Percentiles rank a stretch among this genome's conserved stretches.
Evolutionary conservation across 768 basidiomycete genomes (phyloP).

Genomic region (Inosperma sp.): DNA sequence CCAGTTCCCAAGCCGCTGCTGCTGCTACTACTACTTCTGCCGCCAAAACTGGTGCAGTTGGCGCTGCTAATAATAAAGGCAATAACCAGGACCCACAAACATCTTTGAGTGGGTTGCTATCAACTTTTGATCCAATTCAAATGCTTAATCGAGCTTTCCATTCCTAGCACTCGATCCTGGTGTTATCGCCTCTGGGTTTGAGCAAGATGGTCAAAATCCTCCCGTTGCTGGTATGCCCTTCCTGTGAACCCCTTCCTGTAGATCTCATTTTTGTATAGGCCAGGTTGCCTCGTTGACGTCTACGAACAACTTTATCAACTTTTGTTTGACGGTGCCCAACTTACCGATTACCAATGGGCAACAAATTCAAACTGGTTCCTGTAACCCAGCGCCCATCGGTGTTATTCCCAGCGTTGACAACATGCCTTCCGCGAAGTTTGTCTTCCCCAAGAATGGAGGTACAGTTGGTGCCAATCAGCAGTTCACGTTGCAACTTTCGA

Average conservation of each 20-base stretch:
- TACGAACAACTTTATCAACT: conserved; percentile 55
- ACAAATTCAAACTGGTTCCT: conserved; percentile 43
- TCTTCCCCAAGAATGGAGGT: conserved; percentile 35
- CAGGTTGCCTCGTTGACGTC: conserved; percentile 46
- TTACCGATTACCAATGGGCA: conserved; percentile 47
- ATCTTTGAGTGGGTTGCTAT: conserved; percentile 33
- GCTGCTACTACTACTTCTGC: not conserved
- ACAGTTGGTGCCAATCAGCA: conserved; percentile 37
- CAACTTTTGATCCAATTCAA: not conserved
- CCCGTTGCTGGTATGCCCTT: conserved; percentile 31
- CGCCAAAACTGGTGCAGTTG: not conserved
- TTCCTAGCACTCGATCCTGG: conserved; percentile 44
- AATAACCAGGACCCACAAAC: conserved; percentile 36
- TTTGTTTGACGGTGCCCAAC: conserved; percentile 38
- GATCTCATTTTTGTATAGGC: conserved; percentile 19
- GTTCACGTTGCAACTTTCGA: conserved; percentile 46
- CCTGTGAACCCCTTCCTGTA: not conserved
- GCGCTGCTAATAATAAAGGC: conserved; percentile 7
- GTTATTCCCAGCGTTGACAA: conserved; percentile 40
- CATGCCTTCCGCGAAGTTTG: conserved; percentile 43
- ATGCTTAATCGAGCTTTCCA: conserved; percentile 1
- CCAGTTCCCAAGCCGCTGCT: not conserved
- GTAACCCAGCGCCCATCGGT: conserved; percentile 54
- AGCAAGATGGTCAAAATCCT: conserved; percentile 44
- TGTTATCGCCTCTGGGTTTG: conserved; percentile 46